A percentile compares a stretch with the other conserved stretches of the same genome.
Conservation (phyloP, 1,284 basidiomycete species). For the Ganoderma meredithae region DNA sequence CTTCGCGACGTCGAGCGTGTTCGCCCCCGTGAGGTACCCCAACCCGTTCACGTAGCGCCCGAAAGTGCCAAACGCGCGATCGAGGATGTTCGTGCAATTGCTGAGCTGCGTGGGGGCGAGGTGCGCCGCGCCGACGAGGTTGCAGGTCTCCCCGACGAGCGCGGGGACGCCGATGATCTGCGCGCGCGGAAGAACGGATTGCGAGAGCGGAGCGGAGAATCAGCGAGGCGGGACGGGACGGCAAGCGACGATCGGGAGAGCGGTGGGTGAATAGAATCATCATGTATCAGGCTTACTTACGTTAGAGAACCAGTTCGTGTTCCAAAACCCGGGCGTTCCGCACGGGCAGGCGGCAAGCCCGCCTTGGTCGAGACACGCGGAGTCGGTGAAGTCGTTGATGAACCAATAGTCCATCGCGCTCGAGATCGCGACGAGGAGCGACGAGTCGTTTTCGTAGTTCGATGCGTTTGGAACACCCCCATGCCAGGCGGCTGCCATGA, state of each 20-base stretch:
- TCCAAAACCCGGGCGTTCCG: slow-evolving; percentile 65
- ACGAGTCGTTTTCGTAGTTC: slow-evolving; percentile 49
- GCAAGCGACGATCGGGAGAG: background rate
- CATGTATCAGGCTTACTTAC: slow-evolving; percentile 10
- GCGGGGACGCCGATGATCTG: slow-evolving; percentile 68
- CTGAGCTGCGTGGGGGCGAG: slow-evolving; percentile 51
- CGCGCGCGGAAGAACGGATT: background rate
- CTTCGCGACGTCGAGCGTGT: slow-evolving; percentile 64
- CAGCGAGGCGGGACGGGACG: background rate
- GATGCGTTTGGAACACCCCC: slow-evolving; percentile 50
- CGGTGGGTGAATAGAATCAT: background rate
- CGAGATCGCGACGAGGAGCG: slow-evolving; percentile 50
- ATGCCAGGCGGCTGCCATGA: slow-evolving; percentile 64
- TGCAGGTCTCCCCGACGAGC: slow-evolving; percentile 61
- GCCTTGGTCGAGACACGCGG: slow-evolving; percentile 56
- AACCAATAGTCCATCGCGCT: slow-evolving; percentile 73
- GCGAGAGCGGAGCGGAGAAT: slow-evolving; percentile 1
- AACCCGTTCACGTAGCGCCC: slow-evolving; percentile 52
- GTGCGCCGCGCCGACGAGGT: slow-evolving; percentile 56
- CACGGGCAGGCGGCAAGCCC: slow-evolving; percentile 59
- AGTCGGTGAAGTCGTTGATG: slow-evolving; percentile 59
- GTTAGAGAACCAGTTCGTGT: slow-evolving; percentile 74
- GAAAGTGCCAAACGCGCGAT: slow-evolving; percentile 60
- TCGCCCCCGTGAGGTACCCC: slow-evolving; percentile 65
- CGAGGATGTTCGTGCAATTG: slow-evolving; percentile 60